Evolutionary conservation across 345 rosid genomes (phyloP).

Genomic region (sweet orange (Citrus sinensis)): DNA sequence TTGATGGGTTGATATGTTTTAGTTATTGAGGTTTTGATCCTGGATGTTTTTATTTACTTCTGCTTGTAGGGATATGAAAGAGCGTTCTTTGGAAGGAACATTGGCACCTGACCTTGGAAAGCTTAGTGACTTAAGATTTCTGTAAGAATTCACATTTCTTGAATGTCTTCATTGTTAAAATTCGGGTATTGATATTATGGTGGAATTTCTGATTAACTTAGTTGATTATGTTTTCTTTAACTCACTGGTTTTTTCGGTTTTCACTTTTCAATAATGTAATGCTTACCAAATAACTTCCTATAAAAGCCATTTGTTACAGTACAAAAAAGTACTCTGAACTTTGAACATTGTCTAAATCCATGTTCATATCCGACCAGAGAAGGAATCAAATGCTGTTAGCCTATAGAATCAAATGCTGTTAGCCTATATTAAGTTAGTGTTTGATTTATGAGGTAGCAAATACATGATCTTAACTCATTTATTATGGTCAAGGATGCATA

Average conservation of each 20-base stretch:
- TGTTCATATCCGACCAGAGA: not conserved
- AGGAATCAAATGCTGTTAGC: not conserved
- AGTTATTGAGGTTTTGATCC: not conserved
- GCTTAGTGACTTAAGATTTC: slow-evolving; percentile 55
- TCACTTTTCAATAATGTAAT: not conserved
- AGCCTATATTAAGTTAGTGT: not conserved
- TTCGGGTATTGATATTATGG: not conserved
- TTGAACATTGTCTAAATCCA: not conserved
- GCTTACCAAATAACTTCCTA: not conserved
- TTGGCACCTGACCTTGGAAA: slow-evolving; percentile 72
- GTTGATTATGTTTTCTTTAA: not conserved
- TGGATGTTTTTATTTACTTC: not conserved
- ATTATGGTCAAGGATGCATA: not conserved
- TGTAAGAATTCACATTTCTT: slow-evolving; percentile 45
- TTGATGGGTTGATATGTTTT: not conserved
- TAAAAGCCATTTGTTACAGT: not conserved
- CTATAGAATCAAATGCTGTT: not conserved
- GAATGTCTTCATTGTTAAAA: not conserved
- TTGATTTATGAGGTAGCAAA: not conserved
- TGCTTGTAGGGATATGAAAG: slow-evolving; percentile 58
- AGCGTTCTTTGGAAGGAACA: slow-evolving; percentile 63
- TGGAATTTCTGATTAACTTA: not conserved
- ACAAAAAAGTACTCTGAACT: not conserved
- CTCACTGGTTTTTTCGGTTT: not conserved
- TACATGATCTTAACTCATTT: not conserved